These are phyloP conservation scores for Coniferiporia weirii DNA, from an alignment of 1,284 basidiomycete species.

Conservation along the genomic window DNA sequence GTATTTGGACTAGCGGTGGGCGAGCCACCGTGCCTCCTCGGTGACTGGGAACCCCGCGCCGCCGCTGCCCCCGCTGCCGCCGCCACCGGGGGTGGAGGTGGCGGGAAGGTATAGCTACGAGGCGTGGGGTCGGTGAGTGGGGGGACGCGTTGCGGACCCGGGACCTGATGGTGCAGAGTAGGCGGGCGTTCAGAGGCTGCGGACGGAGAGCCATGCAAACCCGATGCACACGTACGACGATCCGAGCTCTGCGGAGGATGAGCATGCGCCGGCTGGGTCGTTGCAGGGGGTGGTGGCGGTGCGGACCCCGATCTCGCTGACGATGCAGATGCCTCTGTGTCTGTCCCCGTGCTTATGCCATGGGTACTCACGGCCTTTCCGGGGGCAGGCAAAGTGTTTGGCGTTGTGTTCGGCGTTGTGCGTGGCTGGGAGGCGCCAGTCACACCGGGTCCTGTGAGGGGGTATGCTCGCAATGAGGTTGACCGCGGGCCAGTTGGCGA, in stretches of 20 bases:
- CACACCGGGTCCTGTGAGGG: neutral
- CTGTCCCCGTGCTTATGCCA: no score
- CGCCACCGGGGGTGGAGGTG: no score
- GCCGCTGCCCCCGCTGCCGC: no score
- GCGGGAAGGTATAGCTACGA: neutral
- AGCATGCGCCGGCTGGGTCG: no score
- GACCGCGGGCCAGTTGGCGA: neutral
- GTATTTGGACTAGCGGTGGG: no score
- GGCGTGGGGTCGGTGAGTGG: neutral
- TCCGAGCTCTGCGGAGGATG: neutral
- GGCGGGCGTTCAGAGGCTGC: neutral
- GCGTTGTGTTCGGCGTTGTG: neutral
- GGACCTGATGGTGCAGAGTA: neutral
- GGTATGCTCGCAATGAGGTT: neutral
- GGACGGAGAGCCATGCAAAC: neutral
- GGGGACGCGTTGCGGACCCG: neutral
- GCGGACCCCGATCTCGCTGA: no score
- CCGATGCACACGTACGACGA: neutral
- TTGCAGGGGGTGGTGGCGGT: no score
- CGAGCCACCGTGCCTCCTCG: no score
- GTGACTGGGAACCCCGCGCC: no score
- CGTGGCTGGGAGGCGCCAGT: neutral
- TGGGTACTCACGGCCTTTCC: no score
- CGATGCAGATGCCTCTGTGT: no score
- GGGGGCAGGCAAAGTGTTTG: no score